Conservation (phyloP, 495 filamentous ascomycete species). For the Wilcoxina mikolae region DNA sequence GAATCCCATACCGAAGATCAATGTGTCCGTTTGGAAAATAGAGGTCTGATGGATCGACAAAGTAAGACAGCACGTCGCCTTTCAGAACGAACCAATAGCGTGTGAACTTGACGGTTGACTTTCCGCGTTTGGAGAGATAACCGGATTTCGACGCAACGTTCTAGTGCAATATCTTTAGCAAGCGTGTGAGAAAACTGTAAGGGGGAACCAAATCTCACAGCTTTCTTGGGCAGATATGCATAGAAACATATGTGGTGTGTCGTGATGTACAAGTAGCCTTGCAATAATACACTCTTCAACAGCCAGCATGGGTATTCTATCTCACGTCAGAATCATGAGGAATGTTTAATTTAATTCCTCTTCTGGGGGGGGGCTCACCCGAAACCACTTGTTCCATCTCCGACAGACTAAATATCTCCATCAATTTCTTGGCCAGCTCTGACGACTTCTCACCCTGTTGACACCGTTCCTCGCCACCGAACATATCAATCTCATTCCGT, state of each 20-base stretch:
- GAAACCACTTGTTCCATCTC: conserved; percentile 69
- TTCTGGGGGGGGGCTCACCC: conserved; percentile 36
- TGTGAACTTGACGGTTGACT: conserved; percentile 74
- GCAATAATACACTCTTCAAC: conserved; percentile 78
- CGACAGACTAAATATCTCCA: conserved; percentile 80
- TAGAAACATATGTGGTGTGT: conserved; percentile 91
- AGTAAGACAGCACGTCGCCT: conserved; percentile 92
- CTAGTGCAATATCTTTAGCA: conserved; percentile 30
- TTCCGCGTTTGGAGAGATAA: conserved; percentile 75
- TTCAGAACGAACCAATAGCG: conserved; percentile 96
- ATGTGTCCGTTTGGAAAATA: conserved; percentile 91
- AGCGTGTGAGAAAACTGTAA: background rate
- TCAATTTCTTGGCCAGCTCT: conserved; percentile 53
- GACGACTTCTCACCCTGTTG: conserved; percentile 24
- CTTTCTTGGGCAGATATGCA: conserved; percentile 85
- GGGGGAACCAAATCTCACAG: conserved; percentile 36
- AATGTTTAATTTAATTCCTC: background rate
- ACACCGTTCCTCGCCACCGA: conserved; percentile 29
- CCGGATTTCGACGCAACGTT: conserved; percentile 73
- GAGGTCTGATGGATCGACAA: conserved; percentile 60
- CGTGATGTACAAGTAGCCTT: conserved; percentile 96
- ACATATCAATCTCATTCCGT: conserved; percentile 36
- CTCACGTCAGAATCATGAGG: background rate
- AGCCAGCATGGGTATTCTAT: conserved; percentile 89
- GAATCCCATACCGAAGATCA: conserved; percentile 82